phyloP scores from a whole-genome alignment of 305 asterid species.

The Fraxinus sp. region DNA sequence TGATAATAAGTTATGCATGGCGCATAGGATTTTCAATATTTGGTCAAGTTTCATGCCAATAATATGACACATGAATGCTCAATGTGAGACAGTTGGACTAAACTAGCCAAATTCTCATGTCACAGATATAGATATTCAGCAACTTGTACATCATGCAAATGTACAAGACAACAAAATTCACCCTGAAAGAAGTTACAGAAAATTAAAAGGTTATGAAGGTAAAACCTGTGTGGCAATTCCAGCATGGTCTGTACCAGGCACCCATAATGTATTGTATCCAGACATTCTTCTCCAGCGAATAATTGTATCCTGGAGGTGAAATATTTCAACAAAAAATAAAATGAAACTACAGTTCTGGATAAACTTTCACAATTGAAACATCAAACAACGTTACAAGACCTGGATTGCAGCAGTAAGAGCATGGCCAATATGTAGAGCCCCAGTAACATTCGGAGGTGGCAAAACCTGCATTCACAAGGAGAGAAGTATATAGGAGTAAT shows the following conservation, averaged over 20 bases:
- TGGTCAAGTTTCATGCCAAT: background rate
- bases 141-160: background rate
- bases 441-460: slow-evolving; percentile 98
- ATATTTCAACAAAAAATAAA: slow-evolving; percentile 21
- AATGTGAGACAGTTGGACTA: background rate
- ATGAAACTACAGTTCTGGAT: slow-evolving; percentile 8
- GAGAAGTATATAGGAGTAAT: slow-evolving; percentile 14
- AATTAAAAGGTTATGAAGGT: background rate
- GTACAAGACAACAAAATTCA: slow-evolving; percentile 10
- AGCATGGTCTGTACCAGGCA: slow-evolving; percentile 98
- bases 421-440: slow-evolving; percentile 95
- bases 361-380: background rate
- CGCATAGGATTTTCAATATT: background rate
- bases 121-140: background rate
- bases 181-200: background rate
- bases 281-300: slow-evolving; percentile 98
- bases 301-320: slow-evolving; percentile 70
- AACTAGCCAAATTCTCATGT: background rate
- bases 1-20: slow-evolving; percentile 10
- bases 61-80: background rate
- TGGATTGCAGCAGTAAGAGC: slow-evolving; percentile 94
- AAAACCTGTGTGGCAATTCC: slow-evolving; percentile 97
- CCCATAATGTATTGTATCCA: slow-evolving; percentile 90
- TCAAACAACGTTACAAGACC: slow-evolving; percentile 41
- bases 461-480: slow-evolving; percentile 53